phyloP scores from a whole-genome alignment of 257 asterid genomes.

The Galeopsis tetrahit region DNA sequence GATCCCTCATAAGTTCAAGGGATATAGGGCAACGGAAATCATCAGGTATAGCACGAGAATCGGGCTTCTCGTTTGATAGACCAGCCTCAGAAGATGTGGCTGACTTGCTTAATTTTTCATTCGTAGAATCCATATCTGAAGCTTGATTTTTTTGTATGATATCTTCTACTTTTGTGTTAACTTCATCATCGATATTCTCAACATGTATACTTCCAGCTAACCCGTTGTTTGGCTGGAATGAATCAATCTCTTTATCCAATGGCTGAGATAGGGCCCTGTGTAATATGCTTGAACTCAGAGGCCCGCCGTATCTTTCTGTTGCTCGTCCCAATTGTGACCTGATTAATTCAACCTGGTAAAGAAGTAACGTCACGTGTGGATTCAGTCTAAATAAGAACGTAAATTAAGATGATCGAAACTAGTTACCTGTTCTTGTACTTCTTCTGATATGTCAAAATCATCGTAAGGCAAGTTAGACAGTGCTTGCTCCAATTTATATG shows the following conservation, averaged over 20 bases:
- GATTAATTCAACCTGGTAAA: conserved; percentile 62
- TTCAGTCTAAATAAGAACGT: neutral
- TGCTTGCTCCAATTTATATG: conserved; percentile 79
- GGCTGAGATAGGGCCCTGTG: conserved; percentile 62
- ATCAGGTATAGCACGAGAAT: conserved; percentile 63
- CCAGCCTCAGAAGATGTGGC: conserved; percentile 40
- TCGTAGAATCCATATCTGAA: conserved; percentile 39
- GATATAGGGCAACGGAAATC: conserved; percentile 90
- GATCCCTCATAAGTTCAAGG: conserved; percentile 91
- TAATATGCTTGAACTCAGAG: conserved; percentile 53
- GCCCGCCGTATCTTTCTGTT: conserved; percentile 70
- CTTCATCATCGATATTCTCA: conserved; percentile 54
- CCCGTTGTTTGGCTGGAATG: conserved; percentile 48
- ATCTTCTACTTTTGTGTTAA: conserved; percentile 41
- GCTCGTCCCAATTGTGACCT: conserved; percentile 83
- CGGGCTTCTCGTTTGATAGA: conserved; percentile 51
- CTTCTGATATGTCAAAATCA: conserved; percentile 84
- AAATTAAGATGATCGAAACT: conserved; percentile 20
- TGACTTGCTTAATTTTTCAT: conserved; percentile 37
- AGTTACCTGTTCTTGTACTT: conserved; percentile 88
- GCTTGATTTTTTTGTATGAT: conserved; percentile 29
- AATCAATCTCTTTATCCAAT: conserved; percentile 59
- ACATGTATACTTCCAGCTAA: conserved; percentile 46
- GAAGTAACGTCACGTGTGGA: conserved; percentile 24
- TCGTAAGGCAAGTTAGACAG: conserved; percentile 61